phyloP scores from a whole-genome alignment of 495 filamentous ascomycete genomes.

The Neurospora sp. region DNA sequence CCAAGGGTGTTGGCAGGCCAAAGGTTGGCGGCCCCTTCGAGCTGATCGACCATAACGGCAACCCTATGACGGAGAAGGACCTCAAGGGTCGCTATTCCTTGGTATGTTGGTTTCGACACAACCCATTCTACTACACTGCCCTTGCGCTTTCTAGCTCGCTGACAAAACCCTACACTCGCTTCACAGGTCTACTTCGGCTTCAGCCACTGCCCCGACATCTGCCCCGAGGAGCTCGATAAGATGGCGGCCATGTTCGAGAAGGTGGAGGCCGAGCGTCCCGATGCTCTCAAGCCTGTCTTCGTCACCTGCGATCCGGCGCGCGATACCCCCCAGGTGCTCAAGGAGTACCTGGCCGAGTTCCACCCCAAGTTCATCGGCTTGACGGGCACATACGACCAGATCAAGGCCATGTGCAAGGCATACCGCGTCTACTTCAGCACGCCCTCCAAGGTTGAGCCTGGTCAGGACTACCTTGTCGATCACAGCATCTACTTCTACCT shows the following conservation, averaged over 20 bases:
- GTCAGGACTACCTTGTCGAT: slow-evolving; percentile 94
- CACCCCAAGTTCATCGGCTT: slow-evolving; percentile 79
- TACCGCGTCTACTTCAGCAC: slow-evolving; percentile 98
- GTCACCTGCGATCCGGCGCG: slow-evolving; percentile 92
- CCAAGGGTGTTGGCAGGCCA: slow-evolving; percentile 83
- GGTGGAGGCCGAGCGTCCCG: slow-evolving; percentile 43
- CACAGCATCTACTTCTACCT: slow-evolving; percentile 99
- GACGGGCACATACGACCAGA: slow-evolving; percentile 86
- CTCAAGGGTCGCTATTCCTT: slow-evolving; percentile 80
- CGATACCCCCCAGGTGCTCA: slow-evolving; percentile 75
- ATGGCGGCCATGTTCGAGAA: slow-evolving; percentile 90
- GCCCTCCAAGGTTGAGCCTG: slow-evolving; percentile 72
- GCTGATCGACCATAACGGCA: slow-evolving; percentile 72
- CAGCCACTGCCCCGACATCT: slow-evolving; percentile 97
- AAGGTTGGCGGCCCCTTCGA: slow-evolving; percentile 86
- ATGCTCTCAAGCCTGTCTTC: slow-evolving; percentile 57
- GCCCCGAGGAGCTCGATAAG: slow-evolving; percentile 97
- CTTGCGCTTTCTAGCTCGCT: background rate
- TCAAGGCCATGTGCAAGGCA: slow-evolving; percentile 83
- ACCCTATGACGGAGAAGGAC: slow-evolving; percentile 61
- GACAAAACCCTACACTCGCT: background rate
- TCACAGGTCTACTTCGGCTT: slow-evolving; percentile 87
- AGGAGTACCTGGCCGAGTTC: slow-evolving; percentile 82
- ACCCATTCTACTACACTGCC: background rate
- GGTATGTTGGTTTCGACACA: slow-evolving; percentile 22